Percentiles rank a stretch among this genome's conserved stretches.
phyloP scores from a whole-genome alignment of 2,329 filamentous ascomycete species.

The Aschersonia sp. region DNA sequence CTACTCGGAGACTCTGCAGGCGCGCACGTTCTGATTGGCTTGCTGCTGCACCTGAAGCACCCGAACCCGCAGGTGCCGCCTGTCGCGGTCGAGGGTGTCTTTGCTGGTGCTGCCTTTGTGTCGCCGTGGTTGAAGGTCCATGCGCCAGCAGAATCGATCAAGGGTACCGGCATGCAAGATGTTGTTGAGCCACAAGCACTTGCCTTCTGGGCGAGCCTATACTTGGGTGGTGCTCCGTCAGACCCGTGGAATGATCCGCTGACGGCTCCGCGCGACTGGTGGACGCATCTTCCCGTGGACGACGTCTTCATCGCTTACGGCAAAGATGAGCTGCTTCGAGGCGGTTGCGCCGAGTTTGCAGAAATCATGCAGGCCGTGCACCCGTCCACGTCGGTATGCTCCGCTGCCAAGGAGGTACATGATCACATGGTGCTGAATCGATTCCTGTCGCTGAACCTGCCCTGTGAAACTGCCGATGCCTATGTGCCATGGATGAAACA shows the following conservation, averaged over 20 bases:
- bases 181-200: not conserved
- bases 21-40: conserved; percentile 1
- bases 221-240: not conserved
- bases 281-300: conserved; percentile 1
- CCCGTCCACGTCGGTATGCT: not conserved
- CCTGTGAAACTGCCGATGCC: conserved; percentile 1
- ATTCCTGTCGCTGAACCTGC: conserved; percentile 1
- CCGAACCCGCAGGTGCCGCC: conserved; percentile 1
- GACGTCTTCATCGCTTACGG: conserved; percentile 1
- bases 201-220: not conserved
- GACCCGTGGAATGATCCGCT: conserved; percentile 4
- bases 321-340: conserved; percentile 2
- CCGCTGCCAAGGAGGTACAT: conserved; percentile 1
- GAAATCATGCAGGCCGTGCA: not conserved
- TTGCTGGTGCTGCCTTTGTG: conserved; percentile 2
- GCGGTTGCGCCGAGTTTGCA: not conserved
- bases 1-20: conserved; percentile 4
- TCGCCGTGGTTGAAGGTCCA: conserved; percentile 3
- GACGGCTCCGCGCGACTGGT: conserved; percentile 3
- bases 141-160: not conserved
- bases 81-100: not conserved
- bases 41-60: conserved; percentile 1
- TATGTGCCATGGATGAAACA: conserved; percentile 2
- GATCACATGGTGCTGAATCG: conserved; percentile 3
- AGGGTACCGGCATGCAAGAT: not conserved